Evolutionary conservation across 768 basidiomycete genomes (phyloP), one percentile per base, ranked within the genome.

Genomic region (Amanita inopinata): DNA sequence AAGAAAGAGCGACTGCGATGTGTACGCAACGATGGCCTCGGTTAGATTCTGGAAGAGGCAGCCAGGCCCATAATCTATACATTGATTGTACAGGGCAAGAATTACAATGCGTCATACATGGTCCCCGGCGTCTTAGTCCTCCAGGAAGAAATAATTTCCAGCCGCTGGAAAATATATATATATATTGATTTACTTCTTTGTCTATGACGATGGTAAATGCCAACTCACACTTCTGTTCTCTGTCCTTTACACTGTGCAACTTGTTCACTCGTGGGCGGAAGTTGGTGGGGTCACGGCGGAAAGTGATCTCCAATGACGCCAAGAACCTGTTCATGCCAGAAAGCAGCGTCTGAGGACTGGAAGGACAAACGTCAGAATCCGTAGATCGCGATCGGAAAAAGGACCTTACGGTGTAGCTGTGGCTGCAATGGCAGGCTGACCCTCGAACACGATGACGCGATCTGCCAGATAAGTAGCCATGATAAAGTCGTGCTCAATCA

Each of bases 401-500:
- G 33, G 30, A 27, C 46, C 84, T 55, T 59, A 94, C 88, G 83
- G 88, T 18, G 87, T 85, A 14, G 96, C 96, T 30, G 82, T 93
- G 12, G 96, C 93, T 38, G 82, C 41, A 38, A 92, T 62, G 31
- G 92, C 93, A 4, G 96, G 94, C 53, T 78, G 62, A 28, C 88
- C 88, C 58, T 86, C 82, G 53, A 90, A 93, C 9, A 93, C 90
- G 46, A 94, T 91, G 54, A 96, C 91, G 34, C 94, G 85, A 59
- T 99, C 96, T 31, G 96, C 94, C 43, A 99, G 85, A 63, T 99
- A 98, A 2, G 94, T 97, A 3, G 94, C 93, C 94, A 97, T 97
- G 69, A 98, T 96, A 63, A 99, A 97, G 70, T 98, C 94, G 79
- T 99, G 96, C 74, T 99, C 96, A 56, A 99, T 97, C 54, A 99